Conservation (phyloP, 306 rosid species). For the Senna siamea region DNA sequence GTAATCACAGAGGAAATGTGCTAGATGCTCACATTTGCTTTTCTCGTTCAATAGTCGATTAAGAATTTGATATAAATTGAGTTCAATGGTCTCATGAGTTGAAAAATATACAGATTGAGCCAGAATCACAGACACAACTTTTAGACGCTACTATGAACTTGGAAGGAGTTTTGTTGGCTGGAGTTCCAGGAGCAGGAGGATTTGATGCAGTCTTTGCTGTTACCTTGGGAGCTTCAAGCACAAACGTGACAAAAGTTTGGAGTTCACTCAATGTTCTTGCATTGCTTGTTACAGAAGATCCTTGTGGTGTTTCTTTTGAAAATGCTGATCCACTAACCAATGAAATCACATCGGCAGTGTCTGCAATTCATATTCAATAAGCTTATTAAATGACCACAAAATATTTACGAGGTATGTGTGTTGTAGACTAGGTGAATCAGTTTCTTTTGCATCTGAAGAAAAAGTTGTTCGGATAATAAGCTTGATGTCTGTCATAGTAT, state of each 20-base stretch:
- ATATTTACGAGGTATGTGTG: constrained; percentile 26
- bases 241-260: constrained; percentile 65
- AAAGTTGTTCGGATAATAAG: neutral
- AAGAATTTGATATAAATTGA: neutral
- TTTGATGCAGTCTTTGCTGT: constrained; percentile 92
- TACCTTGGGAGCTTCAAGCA: constrained; percentile 71
- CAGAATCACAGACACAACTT: constrained; percentile 86
- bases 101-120: constrained; percentile 73
- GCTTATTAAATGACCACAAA: constrained; percentile 14
- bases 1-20: too few species aligned
- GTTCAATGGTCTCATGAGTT: constrained; percentile 27
- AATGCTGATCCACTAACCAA: constrained; percentile 71
- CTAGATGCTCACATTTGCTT: constrained; percentile 19
- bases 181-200: constrained; percentile 99
- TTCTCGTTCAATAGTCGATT: constrained; percentile 22
- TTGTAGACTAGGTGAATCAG: constrained; percentile 35
- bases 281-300: constrained; percentile 94
- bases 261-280: constrained; percentile 68
- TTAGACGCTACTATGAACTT: constrained; percentile 80
- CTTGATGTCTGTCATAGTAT: neutral
- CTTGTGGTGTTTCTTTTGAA: constrained; percentile 84
- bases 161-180: constrained; percentile 95
- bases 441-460: constrained; percentile 1
- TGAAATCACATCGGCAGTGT: constrained; percentile 77
- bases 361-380: constrained; percentile 64